Conservation (phyloP, 176 grass and related monocot species). For the Urochloa ruziziensis region DNA sequence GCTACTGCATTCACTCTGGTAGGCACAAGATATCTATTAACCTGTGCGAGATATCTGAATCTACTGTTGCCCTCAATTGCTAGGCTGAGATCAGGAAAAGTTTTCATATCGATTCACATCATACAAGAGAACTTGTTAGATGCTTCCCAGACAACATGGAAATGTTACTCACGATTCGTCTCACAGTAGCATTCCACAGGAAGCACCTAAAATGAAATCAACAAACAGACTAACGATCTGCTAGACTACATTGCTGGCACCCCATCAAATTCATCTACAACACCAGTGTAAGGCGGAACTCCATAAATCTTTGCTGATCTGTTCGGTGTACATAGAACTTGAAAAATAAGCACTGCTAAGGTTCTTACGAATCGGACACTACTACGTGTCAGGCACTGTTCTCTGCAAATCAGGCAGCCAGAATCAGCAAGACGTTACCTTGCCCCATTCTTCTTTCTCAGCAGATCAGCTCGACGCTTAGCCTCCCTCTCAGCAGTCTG, state of each 20-base stretch:
- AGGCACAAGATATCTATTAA: no score
- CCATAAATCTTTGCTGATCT: not conserved
- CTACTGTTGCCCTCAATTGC: no score
- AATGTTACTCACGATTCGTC: not conserved
- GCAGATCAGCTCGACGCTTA: conserved; percentile 48
- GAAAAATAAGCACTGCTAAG: not conserved
- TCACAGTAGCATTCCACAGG: not conserved
- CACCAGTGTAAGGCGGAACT: not conserved
- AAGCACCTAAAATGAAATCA: not conserved
- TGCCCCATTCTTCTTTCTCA: conserved; percentile 46
- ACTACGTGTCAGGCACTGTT: not conserved
- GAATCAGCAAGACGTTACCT: not conserved
- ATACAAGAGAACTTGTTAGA: not conserved
- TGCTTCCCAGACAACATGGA: not conserved
- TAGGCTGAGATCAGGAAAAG: no score
- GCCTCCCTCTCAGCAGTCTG: conserved; percentile 68
- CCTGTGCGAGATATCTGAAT: no score
- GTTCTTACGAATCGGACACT: not conserved
- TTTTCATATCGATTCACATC: not conserved
- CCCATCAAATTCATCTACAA: not conserved
- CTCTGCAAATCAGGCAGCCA: not conserved
- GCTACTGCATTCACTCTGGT: no score
- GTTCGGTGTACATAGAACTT: not conserved
- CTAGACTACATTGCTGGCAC: not conserved
- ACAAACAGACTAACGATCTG: not conserved